phyloP scores from a whole-genome alignment of 139 green algal genomes.

The Desmodesmus armatus region DNA sequence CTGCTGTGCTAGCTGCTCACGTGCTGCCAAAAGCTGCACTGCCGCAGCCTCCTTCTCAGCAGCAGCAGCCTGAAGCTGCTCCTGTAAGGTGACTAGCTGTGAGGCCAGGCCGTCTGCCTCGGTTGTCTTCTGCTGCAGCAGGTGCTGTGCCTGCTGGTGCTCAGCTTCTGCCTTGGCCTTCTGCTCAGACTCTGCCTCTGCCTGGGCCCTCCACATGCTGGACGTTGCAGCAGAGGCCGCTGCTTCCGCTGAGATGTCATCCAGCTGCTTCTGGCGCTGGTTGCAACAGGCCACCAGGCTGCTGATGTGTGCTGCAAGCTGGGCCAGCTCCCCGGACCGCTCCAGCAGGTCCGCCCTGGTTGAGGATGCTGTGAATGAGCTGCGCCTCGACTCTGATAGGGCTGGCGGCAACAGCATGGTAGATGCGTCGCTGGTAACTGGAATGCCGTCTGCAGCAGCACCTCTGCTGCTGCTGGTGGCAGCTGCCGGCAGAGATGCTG shows the following conservation, averaged over 20 bases:
- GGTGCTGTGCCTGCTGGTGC: neutral
- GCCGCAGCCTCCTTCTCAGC: neutral
- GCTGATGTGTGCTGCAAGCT: neutral
- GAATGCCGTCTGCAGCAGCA: neutral
- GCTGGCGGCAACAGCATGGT: neutral
- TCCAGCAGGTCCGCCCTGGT: no score
- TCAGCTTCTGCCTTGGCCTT: neutral
- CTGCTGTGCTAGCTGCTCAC: neutral
- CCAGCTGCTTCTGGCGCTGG: conserved; percentile 8
- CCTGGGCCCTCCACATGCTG: conserved; percentile 9
- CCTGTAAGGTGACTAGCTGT: neutral
- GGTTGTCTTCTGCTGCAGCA: conserved; percentile 11
- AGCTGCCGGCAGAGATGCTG: no score
- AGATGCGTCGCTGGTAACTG: no score
- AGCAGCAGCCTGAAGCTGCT: neutral
- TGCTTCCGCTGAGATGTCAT: conserved; percentile 22
- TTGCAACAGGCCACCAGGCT: neutral
- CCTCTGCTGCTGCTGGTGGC: neutral
- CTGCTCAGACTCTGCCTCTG: neutral
- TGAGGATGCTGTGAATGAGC: no score
- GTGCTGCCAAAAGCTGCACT: neutral
- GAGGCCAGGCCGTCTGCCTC: no score
- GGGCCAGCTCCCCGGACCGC: conserved; percentile 9
- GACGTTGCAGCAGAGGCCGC: no score
- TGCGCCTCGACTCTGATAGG: neutral